Conservation (phyloP, 225 moss, liverwort and hornwort genomes). For the Ulota crispa region DNA sequence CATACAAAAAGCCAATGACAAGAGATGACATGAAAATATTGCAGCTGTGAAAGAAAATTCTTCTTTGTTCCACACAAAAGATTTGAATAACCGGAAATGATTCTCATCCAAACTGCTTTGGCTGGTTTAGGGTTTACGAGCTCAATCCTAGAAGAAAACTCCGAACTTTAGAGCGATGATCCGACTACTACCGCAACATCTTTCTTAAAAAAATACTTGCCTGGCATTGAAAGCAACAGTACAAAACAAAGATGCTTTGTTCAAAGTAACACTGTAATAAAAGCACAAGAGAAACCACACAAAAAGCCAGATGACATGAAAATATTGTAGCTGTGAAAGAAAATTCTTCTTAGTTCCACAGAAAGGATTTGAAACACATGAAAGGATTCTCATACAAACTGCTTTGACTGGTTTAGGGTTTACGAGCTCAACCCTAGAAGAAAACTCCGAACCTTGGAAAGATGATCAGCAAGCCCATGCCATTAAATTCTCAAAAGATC, state of each 20-base stretch:
- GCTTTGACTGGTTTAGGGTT: neutral
- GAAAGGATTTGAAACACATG: neutral
- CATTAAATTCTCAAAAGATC: too few relatives aligned
- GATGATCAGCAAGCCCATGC: neutral
- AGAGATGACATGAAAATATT: neutral
- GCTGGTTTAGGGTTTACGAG: neutral
- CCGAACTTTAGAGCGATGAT: neutral
- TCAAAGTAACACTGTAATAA: neutral
- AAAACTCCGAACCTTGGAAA: neutral
- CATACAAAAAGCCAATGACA: neutral
- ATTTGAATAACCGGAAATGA: neutral
- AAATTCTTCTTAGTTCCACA: neutral
- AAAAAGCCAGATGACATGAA: neutral
- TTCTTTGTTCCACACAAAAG: constrained; percentile 1
- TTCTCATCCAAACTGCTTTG: constrained; percentile 1
- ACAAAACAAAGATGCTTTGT: too few relatives aligned
- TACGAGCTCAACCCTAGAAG: neutral
- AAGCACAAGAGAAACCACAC: neutral
- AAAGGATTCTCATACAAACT: neutral
- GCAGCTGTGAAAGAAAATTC: neutral
- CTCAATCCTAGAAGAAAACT: neutral
- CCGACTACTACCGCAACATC: too few relatives aligned
- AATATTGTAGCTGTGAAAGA: neutral
- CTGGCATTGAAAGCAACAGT: too few relatives aligned
- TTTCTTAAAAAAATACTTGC: too few relatives aligned